Evolutionary conservation across 2,329 filamentous ascomycete species (phyloP).

Genomic region (Hypoxylon sp.): DNA sequence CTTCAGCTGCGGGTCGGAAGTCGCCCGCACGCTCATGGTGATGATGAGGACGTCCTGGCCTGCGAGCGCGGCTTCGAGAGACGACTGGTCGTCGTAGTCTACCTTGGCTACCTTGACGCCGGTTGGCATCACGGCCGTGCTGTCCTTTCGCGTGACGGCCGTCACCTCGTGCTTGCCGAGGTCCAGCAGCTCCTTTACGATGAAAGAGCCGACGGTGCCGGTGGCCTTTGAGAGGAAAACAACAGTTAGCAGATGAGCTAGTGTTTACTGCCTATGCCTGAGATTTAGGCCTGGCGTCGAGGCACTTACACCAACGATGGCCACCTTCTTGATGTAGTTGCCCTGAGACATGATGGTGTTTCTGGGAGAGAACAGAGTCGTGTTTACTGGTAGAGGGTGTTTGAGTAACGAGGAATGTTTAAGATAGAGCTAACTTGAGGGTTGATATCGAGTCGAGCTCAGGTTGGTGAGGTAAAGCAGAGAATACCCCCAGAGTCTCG

Average conservation of each 20-base stretch:
- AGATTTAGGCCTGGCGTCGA: no score
- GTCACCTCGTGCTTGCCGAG: constrained; percentile 60
- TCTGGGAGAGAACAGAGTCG: not conserved
- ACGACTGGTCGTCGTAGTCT: constrained; percentile 53
- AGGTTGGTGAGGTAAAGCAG: not conserved
- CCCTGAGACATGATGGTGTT: constrained; percentile 16
- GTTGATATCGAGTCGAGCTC: not conserved
- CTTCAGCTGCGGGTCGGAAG: constrained; percentile 55
- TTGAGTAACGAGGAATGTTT: not conserved
- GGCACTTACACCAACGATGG: constrained; percentile 59
- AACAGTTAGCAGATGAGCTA: constrained; percentile 12
- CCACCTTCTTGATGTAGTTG: constrained; percentile 54
- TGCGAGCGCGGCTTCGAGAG: constrained; percentile 58
- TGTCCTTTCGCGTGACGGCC: constrained; percentile 56
- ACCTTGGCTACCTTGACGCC: constrained; percentile 53
- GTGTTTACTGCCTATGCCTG: not conserved
- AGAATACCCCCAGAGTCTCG: not conserved
- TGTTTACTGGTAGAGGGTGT: not conserved
- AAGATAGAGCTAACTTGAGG: not conserved
- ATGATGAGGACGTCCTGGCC: constrained; percentile 67
- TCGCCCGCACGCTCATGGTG: constrained; percentile 55
- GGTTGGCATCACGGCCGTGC: constrained; percentile 52
- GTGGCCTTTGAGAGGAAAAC: constrained; percentile 48
- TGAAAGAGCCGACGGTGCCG: constrained; percentile 51
- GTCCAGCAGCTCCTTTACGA: constrained; percentile 53